Percentiles rank a stretch among this genome's conserved stretches.
Conservation (phyloP, 2,329 filamentous ascomycete species). For the Claviceps maximensis region DNA sequence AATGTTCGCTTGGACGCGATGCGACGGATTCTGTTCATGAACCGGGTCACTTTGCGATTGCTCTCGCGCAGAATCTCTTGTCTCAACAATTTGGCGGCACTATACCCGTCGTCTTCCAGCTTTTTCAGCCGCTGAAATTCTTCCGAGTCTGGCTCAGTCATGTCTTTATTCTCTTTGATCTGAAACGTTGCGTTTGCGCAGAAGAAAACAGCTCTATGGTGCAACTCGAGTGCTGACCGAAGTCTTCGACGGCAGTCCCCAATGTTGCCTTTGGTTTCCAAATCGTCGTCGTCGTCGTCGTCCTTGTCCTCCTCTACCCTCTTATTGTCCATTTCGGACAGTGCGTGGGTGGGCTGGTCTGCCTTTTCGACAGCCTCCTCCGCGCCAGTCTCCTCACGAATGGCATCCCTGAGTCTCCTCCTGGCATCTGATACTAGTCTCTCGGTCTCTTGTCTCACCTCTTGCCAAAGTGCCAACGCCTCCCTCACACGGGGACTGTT, state of each 20-base stretch:
- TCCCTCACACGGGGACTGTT: slow-evolving; percentile 55
- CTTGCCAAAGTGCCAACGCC: slow-evolving; percentile 58
- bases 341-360: slow-evolving; percentile 4
- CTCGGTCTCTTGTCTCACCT: slow-evolving; percentile 35
- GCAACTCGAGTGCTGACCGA: slow-evolving; percentile 60
- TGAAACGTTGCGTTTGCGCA: slow-evolving; percentile 74
- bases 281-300: slow-evolving; percentile 13
- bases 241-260: slow-evolving; percentile 49
- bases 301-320: slow-evolving; percentile 10
- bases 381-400: slow-evolving; percentile 18
- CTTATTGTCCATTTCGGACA: slow-evolving; percentile 21
- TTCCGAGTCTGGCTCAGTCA: slow-evolving; percentile 53
- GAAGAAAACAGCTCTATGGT: slow-evolving; percentile 77
- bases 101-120: slow-evolving; percentile 60
- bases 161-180: slow-evolving; percentile 56
- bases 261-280: slow-evolving; percentile 28
- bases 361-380: slow-evolving; percentile 4
- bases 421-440: slow-evolving; percentile 51
- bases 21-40: slow-evolving; percentile 50
- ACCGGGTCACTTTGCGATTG: slow-evolving; percentile 21
- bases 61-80: slow-evolving; percentile 59
- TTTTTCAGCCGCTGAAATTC: slow-evolving; percentile 54
- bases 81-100: slow-evolving; percentile 63
- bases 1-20: slow-evolving; percentile 42
- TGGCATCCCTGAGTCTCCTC: slow-evolving; percentile 41